phyloP scores from a whole-genome alignment of 2,329 filamentous ascomycete species.

The Colletotrichum costaricense region DNA sequence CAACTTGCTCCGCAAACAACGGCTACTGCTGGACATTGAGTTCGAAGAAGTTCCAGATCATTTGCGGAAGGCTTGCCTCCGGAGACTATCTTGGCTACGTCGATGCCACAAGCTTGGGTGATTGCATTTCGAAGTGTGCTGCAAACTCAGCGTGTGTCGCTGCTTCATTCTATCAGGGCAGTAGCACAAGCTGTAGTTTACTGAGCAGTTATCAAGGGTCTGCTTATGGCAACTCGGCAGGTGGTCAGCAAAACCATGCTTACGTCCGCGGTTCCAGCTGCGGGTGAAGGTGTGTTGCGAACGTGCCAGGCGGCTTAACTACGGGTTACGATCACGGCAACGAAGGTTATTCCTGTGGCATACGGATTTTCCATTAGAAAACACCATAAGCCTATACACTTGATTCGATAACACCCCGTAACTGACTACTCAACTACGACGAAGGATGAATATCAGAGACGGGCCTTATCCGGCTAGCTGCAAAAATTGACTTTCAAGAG shows the following conservation, averaged over 20 bases:
- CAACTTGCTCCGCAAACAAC: conserved; percentile 18
- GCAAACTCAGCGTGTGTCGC: conserved; percentile 15
- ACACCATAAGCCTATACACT: too few species aligned
- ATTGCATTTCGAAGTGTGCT: conserved; percentile 26
- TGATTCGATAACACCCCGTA: rapidly evolving
- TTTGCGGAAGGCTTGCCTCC: conserved; percentile 21
- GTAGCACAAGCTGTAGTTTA: conserved; percentile 11
- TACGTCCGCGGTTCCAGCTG: conserved; percentile 14
- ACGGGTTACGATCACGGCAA: too few species aligned
- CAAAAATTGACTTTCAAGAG: too few species aligned
- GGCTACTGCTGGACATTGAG: conserved; percentile 19
- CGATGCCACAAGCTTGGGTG: conserved; percentile 16
- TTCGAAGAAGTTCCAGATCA: conserved; percentile 26
- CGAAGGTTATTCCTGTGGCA: rapidly evolving
- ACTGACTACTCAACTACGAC: too few species aligned
- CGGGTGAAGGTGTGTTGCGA: neutral
- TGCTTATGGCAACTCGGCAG: conserved; percentile 21
- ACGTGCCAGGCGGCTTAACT: too few species aligned
- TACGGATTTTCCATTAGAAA: too few species aligned
- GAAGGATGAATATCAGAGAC: neutral
- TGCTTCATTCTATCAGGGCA: conserved; percentile 21
- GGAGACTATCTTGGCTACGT: conserved; percentile 7
- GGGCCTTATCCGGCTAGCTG: too few species aligned
- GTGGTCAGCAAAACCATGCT: conserved; percentile 17
- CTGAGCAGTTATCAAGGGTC: conserved; percentile 16